Conservation (phyloP, 75 land plant genomes). For the Cryptomeria japonica region DNA sequence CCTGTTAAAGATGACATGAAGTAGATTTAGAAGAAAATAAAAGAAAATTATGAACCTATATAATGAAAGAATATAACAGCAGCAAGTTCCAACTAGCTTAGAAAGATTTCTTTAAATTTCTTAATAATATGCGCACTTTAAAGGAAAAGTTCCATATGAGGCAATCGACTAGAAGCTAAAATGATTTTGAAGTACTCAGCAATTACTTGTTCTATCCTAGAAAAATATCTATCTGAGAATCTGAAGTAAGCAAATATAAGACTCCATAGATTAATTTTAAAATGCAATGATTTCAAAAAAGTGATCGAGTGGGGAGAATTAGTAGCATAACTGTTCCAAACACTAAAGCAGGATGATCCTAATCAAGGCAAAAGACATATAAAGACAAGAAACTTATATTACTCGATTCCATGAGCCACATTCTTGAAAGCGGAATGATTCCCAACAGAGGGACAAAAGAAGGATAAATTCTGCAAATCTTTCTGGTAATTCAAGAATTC, state of each 20-base stretch:
- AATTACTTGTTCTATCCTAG: constrained; percentile 6
- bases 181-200: neutral
- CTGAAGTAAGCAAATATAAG: neutral
- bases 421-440: neutral
- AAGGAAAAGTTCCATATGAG: neutral
- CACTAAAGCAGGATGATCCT: neutral
- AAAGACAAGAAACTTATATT: neutral
- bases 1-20: neutral
- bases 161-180: neutral
- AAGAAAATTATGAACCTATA: neutral
- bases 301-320: neutral
- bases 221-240: neutral
- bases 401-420: neutral
- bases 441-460: neutral
- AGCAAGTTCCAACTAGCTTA: neutral
- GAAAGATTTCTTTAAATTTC: neutral
- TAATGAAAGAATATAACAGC: neutral
- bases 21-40: neutral
- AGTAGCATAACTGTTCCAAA: neutral
- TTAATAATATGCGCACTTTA: neutral
- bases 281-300: neutral
- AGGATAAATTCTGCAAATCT: neutral
- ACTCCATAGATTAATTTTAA: neutral
- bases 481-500: neutral
- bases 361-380: neutral